Conservation (phyloP, 108 stramenopile species). For the Pseudonitzschia pungens region DNA sequence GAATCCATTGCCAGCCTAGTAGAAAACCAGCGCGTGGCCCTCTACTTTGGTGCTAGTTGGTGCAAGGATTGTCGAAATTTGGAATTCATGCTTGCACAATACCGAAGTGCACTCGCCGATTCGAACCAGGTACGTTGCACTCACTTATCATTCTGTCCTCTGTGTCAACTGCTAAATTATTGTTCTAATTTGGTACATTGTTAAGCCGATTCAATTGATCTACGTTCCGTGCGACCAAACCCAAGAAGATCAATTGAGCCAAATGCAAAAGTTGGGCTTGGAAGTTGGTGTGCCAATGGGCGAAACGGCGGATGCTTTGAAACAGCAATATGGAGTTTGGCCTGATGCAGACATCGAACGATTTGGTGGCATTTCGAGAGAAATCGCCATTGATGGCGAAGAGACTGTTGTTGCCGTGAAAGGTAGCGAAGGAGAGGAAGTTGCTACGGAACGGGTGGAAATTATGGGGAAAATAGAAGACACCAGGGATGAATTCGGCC, state of each 20-base stretch:
- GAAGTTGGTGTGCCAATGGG: slow-evolving; percentile 51
- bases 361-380: slow-evolving; percentile 37
- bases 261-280: slow-evolving; percentile 34
- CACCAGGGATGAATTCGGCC: neutral
- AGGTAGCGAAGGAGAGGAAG: slow-evolving; percentile 12
- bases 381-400: slow-evolving; percentile 24
- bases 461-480: neutral
- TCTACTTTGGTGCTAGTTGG: slow-evolving; percentile 68
- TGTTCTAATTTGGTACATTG: neutral
- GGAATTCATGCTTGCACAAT: slow-evolving; percentile 53
- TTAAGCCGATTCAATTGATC: slow-evolving; percentile 42
- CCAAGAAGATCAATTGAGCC: slow-evolving; percentile 32
- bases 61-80: slow-evolving; percentile 68
- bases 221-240: slow-evolving; percentile 58
- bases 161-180: neutral
- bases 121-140: slow-evolving; percentile 23
- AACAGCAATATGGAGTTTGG: slow-evolving; percentile 59
- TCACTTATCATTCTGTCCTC: neutral
- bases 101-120: slow-evolving; percentile 33
- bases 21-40: slow-evolving; percentile 53
- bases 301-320: slow-evolving; percentile 49
- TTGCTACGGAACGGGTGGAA: slow-evolving; percentile 3
- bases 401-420: slow-evolving; percentile 51
- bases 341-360: slow-evolving; percentile 46
- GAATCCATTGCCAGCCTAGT: slow-evolving; percentile 30